Evolutionary conservation across 331 rosid species (phyloP).

Genomic region (Rhamnella rubrinervis): DNA sequence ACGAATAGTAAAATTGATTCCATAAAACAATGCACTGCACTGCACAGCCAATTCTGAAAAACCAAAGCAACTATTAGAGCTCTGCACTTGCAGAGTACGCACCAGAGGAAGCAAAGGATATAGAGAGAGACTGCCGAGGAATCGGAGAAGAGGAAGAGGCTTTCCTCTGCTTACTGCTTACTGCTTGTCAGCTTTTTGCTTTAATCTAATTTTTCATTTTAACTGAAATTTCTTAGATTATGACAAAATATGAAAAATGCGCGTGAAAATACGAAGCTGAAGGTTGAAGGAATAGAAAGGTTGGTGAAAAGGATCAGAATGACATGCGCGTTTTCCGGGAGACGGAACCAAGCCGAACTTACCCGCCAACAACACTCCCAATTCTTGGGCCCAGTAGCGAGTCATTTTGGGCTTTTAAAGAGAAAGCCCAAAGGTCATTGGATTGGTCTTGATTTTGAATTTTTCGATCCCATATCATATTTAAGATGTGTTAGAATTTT

Average conservation of each 20-base stretch:
- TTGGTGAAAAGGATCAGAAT: neutral
- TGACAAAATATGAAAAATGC: slow-evolving; percentile 19
- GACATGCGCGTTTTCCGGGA: slow-evolving; percentile 1
- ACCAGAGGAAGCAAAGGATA: neutral
- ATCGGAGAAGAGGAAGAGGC: neutral
- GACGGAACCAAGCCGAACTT: neutral
- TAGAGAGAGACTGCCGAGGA: slow-evolving; percentile 1
- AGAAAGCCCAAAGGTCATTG: too few species aligned
- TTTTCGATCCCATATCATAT: too few species aligned
- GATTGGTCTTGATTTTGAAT: too few species aligned
- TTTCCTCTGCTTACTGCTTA: neutral
- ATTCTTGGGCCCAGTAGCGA: neutral
- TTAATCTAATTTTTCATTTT: neutral
- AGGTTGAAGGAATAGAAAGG: slow-evolving; percentile 24
- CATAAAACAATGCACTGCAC: neutral
- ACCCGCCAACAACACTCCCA: neutral
- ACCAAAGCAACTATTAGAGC: neutral
- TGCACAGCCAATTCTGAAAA: too few species aligned
- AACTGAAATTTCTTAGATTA: slow-evolving; percentile 1
- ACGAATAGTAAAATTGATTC: neutral
- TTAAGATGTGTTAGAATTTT: too few species aligned
- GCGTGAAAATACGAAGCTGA: slow-evolving; percentile 26
- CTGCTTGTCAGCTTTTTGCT: neutral
- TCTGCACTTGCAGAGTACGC: neutral
- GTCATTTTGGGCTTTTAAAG: too few species aligned